Evolutionary conservation across 768 basidiomycete species (phyloP), one percentile per base, ranked within the genome.

Genomic region (Trametes villosa): DNA sequence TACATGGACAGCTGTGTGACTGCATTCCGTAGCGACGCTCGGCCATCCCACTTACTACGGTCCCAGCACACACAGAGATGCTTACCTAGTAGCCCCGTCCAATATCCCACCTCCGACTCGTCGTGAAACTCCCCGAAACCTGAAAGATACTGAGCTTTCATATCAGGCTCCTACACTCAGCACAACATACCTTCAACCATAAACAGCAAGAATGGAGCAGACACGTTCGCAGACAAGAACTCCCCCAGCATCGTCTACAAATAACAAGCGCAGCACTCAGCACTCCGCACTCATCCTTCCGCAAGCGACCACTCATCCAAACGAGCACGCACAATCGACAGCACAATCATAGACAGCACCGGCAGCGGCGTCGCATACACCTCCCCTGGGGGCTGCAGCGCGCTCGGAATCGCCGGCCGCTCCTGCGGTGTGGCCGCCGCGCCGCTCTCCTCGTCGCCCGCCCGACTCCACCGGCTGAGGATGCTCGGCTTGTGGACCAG

Each of bases 221-320:
- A 92, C 46, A 94, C 92, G 72, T 96, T 96, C 22, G 97, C 96
- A 4, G 88, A 92, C 42, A 98, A 76, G 72, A 98, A 95, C 76
- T 98, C 96, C 47, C 94, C 94, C 13, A 98, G 83, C 89, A 97
- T 91, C 5, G 91, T 91, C 94, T 95, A 58, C 29, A 41, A 34
- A n/a, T n/a, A n/a, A n/a, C n/a, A n/a, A n/a, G 26, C 31, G 29
- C 17, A 45, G 20, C 12, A 41, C 52, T 48, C 41, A 56, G 38
- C 30, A 47, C 29, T 27, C 29, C 34, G 29, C 15, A n/a, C n/a
- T n/a, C n/a, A n/a, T n/a, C n/a, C n/a, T n/a, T n/a, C n/a, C n/a
- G n/a, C n/a, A n/a, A n/a, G 18, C 17, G 0, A 27, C 15, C 26
- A 48, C 31, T 7, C 11, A 12, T 11, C 36, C 4, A 30, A 30